Base-by-base conservation (phyloP, 2,329 filamentous ascomycete species). In the Colletotrichum cordylinicola region DNA sequence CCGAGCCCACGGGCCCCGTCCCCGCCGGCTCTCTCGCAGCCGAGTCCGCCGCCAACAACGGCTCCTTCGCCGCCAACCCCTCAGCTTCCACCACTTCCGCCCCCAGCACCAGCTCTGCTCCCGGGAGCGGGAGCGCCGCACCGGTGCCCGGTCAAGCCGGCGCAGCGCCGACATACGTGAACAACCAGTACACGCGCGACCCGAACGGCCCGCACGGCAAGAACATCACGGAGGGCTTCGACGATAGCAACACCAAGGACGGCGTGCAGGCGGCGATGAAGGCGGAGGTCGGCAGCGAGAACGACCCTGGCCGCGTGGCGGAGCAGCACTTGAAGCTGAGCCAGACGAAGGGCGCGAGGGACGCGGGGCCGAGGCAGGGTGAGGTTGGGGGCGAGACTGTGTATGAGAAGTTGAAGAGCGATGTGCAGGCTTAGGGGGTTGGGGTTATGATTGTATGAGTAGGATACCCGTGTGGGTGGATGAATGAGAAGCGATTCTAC, bases 21-120 rank as follows among this genome's bases (percentile, higher is more conserved):
- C 85, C 90, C 60, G 86, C 89, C 16, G 94, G 94, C 84, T 96
- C 94, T 8, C 91, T 98, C 7, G 95, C 95, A 13, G 93, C 92
- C 74, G 93, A 96, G 80, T 97, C 94, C 0, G 85, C 91, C 75
- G 85, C 87, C 62, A 79, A 86, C 27, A 89, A 89, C 73, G 94
- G 94, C 78, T 86, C 83, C 15, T 95, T 94, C 80, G 86, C 89
- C 55, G 83, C 88, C 72, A 94, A 95, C 84, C 86, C 88, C 29
- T 88, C 21, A 86, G 24, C 88, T 9, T 84, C 86, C 3, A 84
- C 91, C 15, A 78, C 78, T 8, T 84, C 86, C 3, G 84, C 91
- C 15, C 78, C 78, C 64, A 29, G 48, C 64, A 67, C 67, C 61
- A 29, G 64, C 62, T 60, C 64, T 69, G 29, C 69, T 71, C 29